Evolutionary conservation across 352 stramenopile genomes (phyloP), one percentile per base, ranked within the genome.

Genomic region (Pythium biforme): DNA sequence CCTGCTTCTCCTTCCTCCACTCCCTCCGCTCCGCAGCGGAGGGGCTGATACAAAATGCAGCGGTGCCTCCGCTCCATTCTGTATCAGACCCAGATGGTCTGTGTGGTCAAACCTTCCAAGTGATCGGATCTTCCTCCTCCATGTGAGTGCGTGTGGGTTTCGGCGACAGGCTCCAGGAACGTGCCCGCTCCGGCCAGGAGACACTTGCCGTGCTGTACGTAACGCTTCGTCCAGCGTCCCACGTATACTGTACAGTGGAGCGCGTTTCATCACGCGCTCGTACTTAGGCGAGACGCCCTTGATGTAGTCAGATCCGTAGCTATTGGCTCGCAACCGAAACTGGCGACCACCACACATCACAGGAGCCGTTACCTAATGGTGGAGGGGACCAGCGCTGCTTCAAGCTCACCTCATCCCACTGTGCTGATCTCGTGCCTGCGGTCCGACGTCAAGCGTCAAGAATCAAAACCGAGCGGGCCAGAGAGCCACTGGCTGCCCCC

Each of bases 221-320:
- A 37, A 37, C 31, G 31, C 31, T 11, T 11, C 14, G 31, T n/a
- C 31, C 1, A 37, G 8, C 3, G 41, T 50, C 25, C 43, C 43
- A 50, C n/a, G 20, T 50, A n/a, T n/a, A n/a, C n/a, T n/a, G n/a
- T n/a, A n/a, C n/a, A n/a, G n/a, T n/a, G n/a, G n/a, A 6, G 40
- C 43, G 25, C 37, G 37, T 43, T 43, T n/a, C 37, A 14, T 43
- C 14, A 43, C 23, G 1, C 2, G 19, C 45, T 59, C 52, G 52
- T 59, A 59, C 52, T 59, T 59, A 59, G 27, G 3, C 4, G 52
- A 31, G 40, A 49, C 25, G 0, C 0, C 1, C 43, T 8, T 14
- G 37, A 25, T 33, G 48, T 55, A 57, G 51, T 57, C 51, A 57
- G 51, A 57, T 47, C 51, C 34, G 51, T 57, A 57, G 29, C 51